Evolutionary conservation across 331 rosid species (phyloP).

Genomic region (Pyrus hybrid): DNA sequence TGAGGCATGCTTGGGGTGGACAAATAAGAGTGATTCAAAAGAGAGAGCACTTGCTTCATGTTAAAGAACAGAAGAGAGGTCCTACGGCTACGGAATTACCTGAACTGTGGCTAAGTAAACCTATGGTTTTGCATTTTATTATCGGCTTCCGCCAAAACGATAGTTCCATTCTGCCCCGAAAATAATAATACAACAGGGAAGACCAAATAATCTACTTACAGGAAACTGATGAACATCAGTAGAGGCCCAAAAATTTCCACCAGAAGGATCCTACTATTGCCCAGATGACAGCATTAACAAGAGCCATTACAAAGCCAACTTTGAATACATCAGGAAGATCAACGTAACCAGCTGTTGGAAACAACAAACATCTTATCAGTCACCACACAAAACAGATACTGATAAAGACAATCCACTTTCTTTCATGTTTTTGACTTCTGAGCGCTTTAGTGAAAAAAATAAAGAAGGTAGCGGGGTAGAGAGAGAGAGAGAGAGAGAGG

Average conservation of each 20-base stretch:
- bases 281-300: constrained; percentile 74
- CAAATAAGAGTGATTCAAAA: background rate
- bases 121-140: background rate
- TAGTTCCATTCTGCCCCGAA: constrained; percentile 21
- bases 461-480: background rate
- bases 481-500: background rate
- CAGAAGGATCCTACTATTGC: constrained; percentile 63
- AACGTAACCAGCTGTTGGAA: constrained; percentile 77
- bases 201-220: constrained; percentile 27
- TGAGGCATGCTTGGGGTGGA: background rate
- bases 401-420: background rate
- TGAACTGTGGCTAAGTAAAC: background rate
- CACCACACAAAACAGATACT: background rate
- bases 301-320: constrained; percentile 65
- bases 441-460: background rate
- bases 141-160: constrained; percentile 12
- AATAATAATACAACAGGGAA: background rate
- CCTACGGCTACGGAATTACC: background rate
- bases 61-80: too few relatives aligned
- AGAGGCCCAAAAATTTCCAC: constrained; percentile 94
- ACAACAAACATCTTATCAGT: constrained; percentile 16
- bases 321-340: constrained; percentile 81
- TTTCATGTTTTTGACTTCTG: background rate
- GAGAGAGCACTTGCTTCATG: background rate
- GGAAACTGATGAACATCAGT: constrained; percentile 36